Evolutionary conservation across 2,329 filamentous ascomycete genomes (phyloP), one percentile per base, ranked within the genome.

Genomic region (Diaporthe amygdali): DNA sequence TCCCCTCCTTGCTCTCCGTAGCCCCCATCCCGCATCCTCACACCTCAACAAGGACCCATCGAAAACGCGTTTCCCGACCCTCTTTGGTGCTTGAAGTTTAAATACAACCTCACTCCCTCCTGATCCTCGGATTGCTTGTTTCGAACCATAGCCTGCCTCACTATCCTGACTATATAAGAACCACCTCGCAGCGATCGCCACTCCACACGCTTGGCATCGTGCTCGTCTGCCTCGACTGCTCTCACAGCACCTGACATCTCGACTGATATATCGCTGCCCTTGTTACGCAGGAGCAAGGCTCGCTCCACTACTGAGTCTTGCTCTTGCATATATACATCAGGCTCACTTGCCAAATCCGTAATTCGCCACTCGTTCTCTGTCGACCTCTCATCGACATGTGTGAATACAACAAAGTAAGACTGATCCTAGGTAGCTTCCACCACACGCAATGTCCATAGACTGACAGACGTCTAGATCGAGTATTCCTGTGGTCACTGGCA

Each of bases 401-500:
- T 67, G 71, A 72, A 68, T 72, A 72, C 71, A 72, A 72, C 71
- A 72, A 71, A 49, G 71, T 72, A 66, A 51, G 51, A 56, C 61
- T 12, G 6, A 22, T 20, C 5, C 39, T 41, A n/a, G n/a, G n/a
- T 6, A 17, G 5, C 37, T 5, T 5, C 30, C 15, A 22, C 39
- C 20, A 47, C 20, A 6, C 5, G 3, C 32, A 52, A 25, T 9
- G 25, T 12, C 20, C 39, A 12, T 8, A 54, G 25, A 25, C 59
- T 59, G n/a, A 51, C 41, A 52, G 10, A 56, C 27, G n/a, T 25
- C 30, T 17, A 67, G 86, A 86, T 86, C 71, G 84, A 87, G 72
- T 82, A 87, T 72, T 85, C 86, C 78, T 87, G 86, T 73, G 82
- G 85, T 68, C 85, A 87, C 77, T 86, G 85, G 79, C 86, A 87